Evolutionary conservation across 129 eudicot species (phyloP).

Genomic region (Tagetes erecta): DNA sequence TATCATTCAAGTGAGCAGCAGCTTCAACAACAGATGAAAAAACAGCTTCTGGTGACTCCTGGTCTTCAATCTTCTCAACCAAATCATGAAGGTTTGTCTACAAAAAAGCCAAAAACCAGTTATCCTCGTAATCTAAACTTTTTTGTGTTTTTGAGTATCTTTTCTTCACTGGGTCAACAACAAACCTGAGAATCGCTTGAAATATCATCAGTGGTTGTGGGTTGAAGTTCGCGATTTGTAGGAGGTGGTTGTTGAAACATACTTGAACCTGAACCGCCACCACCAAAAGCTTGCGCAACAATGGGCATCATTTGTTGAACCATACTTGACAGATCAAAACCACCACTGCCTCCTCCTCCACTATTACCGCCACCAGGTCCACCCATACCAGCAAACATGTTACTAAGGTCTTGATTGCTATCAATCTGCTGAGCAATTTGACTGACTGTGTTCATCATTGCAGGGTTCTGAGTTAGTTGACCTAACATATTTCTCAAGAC

Average conservation of each 20-base stretch:
- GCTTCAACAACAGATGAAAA: constrained; percentile 67
- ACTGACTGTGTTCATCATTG: constrained; percentile 78
- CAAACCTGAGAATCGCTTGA: constrained; percentile 62
- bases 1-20: constrained; percentile 37
- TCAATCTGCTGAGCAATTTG: constrained; percentile 91
- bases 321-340: constrained; percentile 80
- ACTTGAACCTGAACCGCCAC: constrained; percentile 42
- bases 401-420: constrained; percentile 54
- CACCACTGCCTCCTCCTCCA: constrained; percentile 48
- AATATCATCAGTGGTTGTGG: constrained; percentile 30
- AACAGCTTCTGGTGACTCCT: constrained; percentile 56
- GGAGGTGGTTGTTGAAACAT: constrained; percentile 38
- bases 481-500: constrained; percentile 81
- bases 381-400: constrained; percentile 65
- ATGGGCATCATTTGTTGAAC: constrained; percentile 98
- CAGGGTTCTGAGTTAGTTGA: constrained; percentile 89
- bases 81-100: constrained; percentile 53
- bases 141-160: neutral
- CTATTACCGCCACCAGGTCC: constrained; percentile 35
- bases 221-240: constrained; percentile 27
- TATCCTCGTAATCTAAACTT: neutral
- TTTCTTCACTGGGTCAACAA: constrained; percentile 19
- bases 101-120: neutral
- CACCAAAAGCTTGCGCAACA: constrained; percentile 89
- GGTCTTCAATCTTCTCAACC: constrained; percentile 57